Conservation (phyloP, 257 asterid genomes). For the Solanum tacnaense region DNA sequence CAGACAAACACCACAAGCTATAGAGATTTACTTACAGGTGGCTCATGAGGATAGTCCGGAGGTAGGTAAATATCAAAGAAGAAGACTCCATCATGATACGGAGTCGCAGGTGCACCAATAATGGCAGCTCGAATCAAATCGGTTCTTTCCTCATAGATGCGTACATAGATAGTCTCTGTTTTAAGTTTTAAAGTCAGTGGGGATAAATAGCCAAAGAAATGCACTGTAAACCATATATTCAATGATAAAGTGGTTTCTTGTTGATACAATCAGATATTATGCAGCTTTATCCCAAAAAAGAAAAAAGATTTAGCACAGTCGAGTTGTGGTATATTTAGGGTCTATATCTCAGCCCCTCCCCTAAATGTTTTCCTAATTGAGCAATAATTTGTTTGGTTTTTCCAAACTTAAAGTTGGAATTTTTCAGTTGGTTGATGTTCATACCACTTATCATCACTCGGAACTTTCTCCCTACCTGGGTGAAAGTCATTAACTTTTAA, state of each 20-base stretch:
- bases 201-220: neutral
- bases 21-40: slow-evolving; percentile 58
- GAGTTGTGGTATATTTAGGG: neutral
- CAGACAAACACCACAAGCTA: neutral
- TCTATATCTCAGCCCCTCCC: neutral
- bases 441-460: neutral
- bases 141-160: slow-evolving; percentile 72
- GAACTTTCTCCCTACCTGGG: neutral
- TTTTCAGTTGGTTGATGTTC: neutral
- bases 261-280: neutral
- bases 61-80: slow-evolving; percentile 83
- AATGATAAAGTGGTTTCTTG: neutral
- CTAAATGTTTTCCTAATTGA: neutral
- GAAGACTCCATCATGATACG: slow-evolving; percentile 88
- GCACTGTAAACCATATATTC: neutral
- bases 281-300: neutral
- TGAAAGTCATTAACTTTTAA: neutral
- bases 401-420: neutral
- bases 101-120: slow-evolving; percentile 77
- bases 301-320: neutral
- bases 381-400: neutral
- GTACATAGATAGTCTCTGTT: slow-evolving; percentile 69
- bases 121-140: slow-evolving; percentile 78
- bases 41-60: slow-evolving; percentile 72
- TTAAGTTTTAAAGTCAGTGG: neutral